Evolutionary conservation across 1,284 basidiomycete genomes (phyloP).

Genomic region (Mycena sp.): DNA sequence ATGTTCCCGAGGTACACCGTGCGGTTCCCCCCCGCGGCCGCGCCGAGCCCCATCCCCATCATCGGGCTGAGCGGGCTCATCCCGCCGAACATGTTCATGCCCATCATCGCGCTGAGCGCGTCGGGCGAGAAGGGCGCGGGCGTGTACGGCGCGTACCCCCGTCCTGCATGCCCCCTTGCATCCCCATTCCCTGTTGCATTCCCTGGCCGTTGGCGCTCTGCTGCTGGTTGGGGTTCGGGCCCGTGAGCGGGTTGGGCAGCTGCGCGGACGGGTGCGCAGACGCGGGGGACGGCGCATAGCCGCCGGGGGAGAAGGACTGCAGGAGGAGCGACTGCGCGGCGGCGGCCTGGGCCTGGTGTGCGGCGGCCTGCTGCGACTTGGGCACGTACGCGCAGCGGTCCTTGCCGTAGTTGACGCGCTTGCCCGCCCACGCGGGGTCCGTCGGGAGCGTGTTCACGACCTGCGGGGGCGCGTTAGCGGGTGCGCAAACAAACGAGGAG

Average conservation of each 20-base stretch:
- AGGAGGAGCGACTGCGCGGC: constrained; percentile 73
- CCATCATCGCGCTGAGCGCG: constrained; percentile 58
- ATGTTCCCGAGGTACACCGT: constrained; percentile 96
- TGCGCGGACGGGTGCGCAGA: background rate
- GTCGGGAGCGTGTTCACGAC: constrained; percentile 90
- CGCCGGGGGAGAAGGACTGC: background rate
- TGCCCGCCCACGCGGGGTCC: constrained; percentile 92
- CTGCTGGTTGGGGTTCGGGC: background rate
- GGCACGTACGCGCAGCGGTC: constrained; percentile 95
- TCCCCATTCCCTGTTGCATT: background rate
- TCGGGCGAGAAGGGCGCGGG: constrained; percentile 64
- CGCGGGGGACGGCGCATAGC: background rate
- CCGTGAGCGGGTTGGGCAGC: background rate
- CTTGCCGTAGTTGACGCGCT: constrained; percentile 95
- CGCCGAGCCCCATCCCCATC: constrained; percentile 34
- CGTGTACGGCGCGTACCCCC: constrained; percentile 15
- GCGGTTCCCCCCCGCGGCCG: constrained; percentile 62
- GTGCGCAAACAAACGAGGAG: background rate
- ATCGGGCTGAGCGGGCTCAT: background rate
- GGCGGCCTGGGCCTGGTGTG: background rate
- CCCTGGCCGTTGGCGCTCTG: background rate
- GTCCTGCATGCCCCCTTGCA: background rate
- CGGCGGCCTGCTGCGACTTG: constrained; percentile 80
- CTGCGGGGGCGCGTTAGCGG: constrained; percentile 47
- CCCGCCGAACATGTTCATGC: constrained; percentile 38